Evolutionary conservation across 805 yeast genomes (phyloP).

Genomic region (Pichia nanzhaoensis): DNA sequence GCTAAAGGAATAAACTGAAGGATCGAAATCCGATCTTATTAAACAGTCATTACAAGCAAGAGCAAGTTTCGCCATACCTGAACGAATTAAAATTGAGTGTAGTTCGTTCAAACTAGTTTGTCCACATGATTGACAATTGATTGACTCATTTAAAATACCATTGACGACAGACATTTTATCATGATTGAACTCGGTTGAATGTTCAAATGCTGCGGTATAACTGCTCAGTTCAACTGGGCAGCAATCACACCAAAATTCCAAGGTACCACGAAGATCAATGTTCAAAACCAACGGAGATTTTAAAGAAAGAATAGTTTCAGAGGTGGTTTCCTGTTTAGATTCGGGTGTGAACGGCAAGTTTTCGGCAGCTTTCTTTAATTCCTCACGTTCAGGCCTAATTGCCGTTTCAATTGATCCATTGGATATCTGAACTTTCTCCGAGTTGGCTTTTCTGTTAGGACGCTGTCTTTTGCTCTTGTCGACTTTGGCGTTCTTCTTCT

Average conservation of each 20-base stretch:
- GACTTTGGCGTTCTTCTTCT: no score
- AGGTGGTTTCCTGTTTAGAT: no score
- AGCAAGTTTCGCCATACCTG: neutral
- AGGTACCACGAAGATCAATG: neutral
- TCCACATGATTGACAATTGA: conserved; percentile 11
- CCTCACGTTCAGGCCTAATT: no score
- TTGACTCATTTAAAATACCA: neutral
- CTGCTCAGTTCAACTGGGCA: conserved; percentile 7
- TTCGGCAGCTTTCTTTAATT: no score
- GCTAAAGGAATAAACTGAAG: conserved; percentile 5
- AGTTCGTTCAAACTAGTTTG: neutral
- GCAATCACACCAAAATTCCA: conserved; percentile 6
- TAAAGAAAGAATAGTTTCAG: neutral
- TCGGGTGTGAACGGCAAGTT: no score
- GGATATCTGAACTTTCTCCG: no score
- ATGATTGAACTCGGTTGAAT: conserved; percentile 2
- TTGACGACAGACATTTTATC: conserved; percentile 1
- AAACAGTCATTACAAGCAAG: conserved; percentile 8
- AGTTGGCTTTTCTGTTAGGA: no score
- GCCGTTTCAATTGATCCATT: no score
- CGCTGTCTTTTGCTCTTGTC: no score
- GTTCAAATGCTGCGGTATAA: conserved; percentile 1
- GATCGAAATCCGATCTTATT: neutral
- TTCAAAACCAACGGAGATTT: neutral
- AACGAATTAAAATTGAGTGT: neutral